A percentile compares a stretch with the other conserved stretches of the same genome.
phyloP scores from a whole-genome alignment of 2,329 filamentous ascomycete genomes.

The Akanthomyces lecanii region DNA sequence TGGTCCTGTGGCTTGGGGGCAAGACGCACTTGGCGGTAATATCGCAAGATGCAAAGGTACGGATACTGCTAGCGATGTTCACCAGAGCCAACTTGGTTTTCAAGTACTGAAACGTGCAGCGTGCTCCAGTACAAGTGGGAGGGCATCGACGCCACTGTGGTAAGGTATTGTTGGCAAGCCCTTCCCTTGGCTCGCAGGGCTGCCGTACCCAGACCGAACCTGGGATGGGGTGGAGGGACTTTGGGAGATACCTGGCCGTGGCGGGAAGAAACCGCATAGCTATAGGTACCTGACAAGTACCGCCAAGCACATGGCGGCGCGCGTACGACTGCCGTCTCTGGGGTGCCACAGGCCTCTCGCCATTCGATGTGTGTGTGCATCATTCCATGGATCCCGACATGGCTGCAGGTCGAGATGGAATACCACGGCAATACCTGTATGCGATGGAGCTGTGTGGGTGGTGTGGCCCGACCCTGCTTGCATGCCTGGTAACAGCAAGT shows the following conservation, averaged over 20 bases:
- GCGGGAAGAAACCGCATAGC: background rate
- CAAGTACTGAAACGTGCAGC: no score
- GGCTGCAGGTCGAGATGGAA: conserved; percentile 11
- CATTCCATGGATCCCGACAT: conserved; percentile 9
- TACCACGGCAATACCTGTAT: conserved; percentile 6
- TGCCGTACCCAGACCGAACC: background rate
- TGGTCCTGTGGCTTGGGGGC: background rate
- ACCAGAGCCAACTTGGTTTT: no score
- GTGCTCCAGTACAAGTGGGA: no score
- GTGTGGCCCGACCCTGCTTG: background rate
- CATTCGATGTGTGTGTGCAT: background rate
- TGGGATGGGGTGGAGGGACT: background rate
- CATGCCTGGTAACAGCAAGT: background rate
- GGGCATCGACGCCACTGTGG: no score
- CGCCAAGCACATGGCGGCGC: background rate
- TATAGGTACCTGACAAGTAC: background rate
- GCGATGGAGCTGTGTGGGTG: background rate
- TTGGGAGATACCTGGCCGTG: background rate
- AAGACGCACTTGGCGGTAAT: background rate
- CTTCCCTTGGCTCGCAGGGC: background rate
- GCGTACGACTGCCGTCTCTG: conserved; percentile 1
- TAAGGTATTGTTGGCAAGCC: background rate
- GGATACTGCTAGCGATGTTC: no score
- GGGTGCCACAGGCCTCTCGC: conserved; percentile 5
- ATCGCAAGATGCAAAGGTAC: no score